Evolutionary conservation across 192 early-diverging fungal species (phyloP), one percentile per base, ranked within the genome.

Genomic region (Piromyces finnis): DNA sequence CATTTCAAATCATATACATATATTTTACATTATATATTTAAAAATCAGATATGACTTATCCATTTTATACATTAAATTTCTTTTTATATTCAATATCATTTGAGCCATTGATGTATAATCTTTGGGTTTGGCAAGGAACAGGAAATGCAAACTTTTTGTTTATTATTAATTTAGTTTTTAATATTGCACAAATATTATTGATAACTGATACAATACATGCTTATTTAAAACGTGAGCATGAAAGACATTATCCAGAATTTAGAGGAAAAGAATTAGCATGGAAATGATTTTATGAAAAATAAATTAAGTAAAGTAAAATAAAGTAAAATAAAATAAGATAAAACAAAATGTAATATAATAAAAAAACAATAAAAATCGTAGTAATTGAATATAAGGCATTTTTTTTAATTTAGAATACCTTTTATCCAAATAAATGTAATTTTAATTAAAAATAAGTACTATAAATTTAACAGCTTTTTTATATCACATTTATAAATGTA

Each of bases 141-240:
- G 98, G 96, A 29, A 99, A 99, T 86, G 94, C 97, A 80, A 99
- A 99, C 84, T 99, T 98, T 83, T 97, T 95, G 83, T 99, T 97
- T 82, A 95, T 97, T 7, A 96, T 97, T 17, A 98, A 95, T 1
- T 89, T 99, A 51, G 94, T 99, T 7, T 96, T 94, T 77, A 93
- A 89, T 26, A 85, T 96, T 79, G 93, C 94, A 0, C 95, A 97
- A 85, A 92, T 97, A 41, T 84, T 95, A 26, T 84, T 97, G 78
- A 81, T 97, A 30, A 92, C 95, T 27, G 97, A 99, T 84, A 80
- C 92, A n/a, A 91, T 91, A n/a, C 91, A 85, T 80, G 93, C 96
- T 16, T 86, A 88, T 82, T 84, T 93, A 5, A 85, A 92, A 68
- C 86, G 96, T 11, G 92, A 95, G 32, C 94, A 95, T 86, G 96